Base-by-base conservation (phyloP, 768 basidiomycete species). In the Steccherinum ochraceum region DNA sequence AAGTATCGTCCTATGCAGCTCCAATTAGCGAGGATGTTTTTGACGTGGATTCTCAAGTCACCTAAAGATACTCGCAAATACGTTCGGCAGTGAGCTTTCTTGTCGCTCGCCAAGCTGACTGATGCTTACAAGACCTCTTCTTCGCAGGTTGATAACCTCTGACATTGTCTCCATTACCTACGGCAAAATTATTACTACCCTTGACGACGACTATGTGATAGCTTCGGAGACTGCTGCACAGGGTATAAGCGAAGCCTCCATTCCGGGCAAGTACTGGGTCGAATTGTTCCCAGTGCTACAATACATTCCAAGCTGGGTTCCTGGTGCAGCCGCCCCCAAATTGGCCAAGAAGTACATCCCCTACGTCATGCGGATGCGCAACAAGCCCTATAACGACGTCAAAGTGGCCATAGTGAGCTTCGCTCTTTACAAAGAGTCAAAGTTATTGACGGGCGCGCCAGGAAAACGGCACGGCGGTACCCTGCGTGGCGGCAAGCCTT, bases 161-260 rank as follows among this genome's bases (percentile, higher is more conserved):
- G n/a, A 12, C 24, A 24, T 52, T 11, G 19, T 52, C 4, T 21
- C 24, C 11, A 26, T 52, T 26, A 20, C 46, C 2, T 46, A 52
- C 18, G 45, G 45, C 2, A 5, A 45, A 3, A 30, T 46, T 2
- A 26, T 40, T 7, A 23, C 10, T 5, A 43, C 10, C 18, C 7
- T 53, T 2, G 56, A 72, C 44, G 78, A 79, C 54, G 71, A 75
- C 1, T 71, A 67, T 53, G 61, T 80, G 23, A 49, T 56, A 0
- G 54, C 70, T 4, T 73, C 71, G 0, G 67, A 74, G 21, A 55
- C 66, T 11, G 70, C 72, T 3, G 54, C 69, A 3, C 51, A 64
- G 1, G 56, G 59, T 2, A 52, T 72, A 24, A 43, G 10, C 5
- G 19, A 44, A 43, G 21, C 21, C 7, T 5, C 41, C 41, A n/a